phyloP scores from a whole-genome alignment of 1,284 basidiomycete genomes.

The Cutaneotrichosporon arboriforme region DNA sequence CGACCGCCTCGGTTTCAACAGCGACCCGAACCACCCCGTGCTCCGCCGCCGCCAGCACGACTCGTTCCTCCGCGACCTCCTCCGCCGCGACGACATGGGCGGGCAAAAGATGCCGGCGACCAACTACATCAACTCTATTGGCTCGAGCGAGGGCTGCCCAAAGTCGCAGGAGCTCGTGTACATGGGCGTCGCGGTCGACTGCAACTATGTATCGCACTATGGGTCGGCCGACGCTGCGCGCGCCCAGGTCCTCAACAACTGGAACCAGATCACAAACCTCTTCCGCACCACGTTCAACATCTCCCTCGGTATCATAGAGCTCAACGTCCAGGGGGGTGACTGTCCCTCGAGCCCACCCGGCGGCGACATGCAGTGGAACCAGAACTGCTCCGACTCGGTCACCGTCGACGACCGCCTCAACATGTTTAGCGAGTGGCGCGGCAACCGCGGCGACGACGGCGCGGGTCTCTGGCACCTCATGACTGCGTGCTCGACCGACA shows the following conservation, averaged over 20 bases:
- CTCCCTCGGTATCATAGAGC: constrained; percentile 73
- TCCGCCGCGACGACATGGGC: constrained; percentile 27
- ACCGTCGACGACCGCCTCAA: constrained; percentile 67
- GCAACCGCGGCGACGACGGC: constrained; percentile 60
- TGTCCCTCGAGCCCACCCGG: constrained; percentile 52
- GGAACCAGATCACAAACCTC: constrained; percentile 61
- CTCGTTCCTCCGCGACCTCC: neutral
- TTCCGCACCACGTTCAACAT: constrained; percentile 81
- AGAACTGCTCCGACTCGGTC: constrained; percentile 48
- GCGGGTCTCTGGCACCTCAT: constrained; percentile 85
- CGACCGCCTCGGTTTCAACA: constrained; percentile 64
- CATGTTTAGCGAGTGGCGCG: constrained; percentile 77
- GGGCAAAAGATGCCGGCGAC: constrained; percentile 18
- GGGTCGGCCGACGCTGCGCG: constrained; percentile 60
- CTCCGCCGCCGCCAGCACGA: constrained; percentile 5
- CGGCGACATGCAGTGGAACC: constrained; percentile 49
- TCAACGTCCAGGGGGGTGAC: constrained; percentile 36
- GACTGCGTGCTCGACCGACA: constrained; percentile 51
- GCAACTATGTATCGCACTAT: constrained; percentile 65
- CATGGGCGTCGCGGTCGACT: constrained; percentile 79
- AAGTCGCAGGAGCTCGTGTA: constrained; percentile 66
- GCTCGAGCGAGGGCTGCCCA: constrained; percentile 66
- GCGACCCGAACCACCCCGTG: constrained; percentile 57
- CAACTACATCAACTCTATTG: constrained; percentile 66
- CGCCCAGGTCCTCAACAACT: constrained; percentile 67